Base-by-base conservation (phyloP, 2,329 filamentous ascomycete genomes). In the Penicillium sp. region DNA sequence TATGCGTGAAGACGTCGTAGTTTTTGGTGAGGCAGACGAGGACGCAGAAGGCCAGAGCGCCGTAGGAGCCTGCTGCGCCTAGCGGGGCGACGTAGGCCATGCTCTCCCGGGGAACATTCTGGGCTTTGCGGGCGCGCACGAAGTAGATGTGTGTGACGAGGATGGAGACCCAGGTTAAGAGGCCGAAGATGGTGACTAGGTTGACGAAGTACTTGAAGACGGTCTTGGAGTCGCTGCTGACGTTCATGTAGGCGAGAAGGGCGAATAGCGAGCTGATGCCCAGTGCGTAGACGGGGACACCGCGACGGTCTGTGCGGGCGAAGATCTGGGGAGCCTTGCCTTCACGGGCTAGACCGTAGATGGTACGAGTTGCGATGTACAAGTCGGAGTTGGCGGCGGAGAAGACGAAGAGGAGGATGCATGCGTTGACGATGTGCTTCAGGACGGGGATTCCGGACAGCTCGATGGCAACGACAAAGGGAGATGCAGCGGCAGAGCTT, bases 1-100 rank as follows among this genome's bases (percentile, higher is more conserved):
- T 62, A 41, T 60, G 64, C 2, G 77, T 70, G 62, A 92, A 92
- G 42, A 83, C 80, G 39, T 76, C 72, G 64, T 79, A 92, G 71
- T 87, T 89, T 75, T 92, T 93, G 56, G 85, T 90, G 35, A 93
- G 58, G 1, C 82, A 76, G 44, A 92, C 84, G 22, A 92, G 58
- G 55, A 74, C 72, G 65, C 83, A 87, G 66, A 87, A 80, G 55
- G 71, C 68, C 2, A 92, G 71, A 0, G 82, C 82, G 42, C 70
- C 68, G 56, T 79, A 79, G 0, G 81, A 86, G 8, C 85, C 86
- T 44, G 61, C 75, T 25, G 79, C 65, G n/a, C 85, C 84, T 11
- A 89, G 72, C 0, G 85, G 85, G 0, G 85, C 82, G 11, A 72
- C 72, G 59, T 82, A 88, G 1, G 78, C 75, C 43, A 84, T 66